Conservation (phyloP, 768 basidiomycete genomes). For the Royoungia palumana region DNA sequence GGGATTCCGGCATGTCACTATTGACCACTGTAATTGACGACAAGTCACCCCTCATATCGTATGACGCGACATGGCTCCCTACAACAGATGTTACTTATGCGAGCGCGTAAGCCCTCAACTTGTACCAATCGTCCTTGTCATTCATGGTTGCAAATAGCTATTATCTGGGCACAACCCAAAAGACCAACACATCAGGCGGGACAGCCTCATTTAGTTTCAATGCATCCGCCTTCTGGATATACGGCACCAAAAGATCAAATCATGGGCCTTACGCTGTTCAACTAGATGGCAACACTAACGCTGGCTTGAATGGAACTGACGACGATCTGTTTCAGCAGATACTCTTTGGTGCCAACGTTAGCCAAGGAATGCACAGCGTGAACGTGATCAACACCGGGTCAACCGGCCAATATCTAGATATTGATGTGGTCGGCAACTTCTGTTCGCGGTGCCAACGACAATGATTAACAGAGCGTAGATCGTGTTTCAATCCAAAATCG, state of each 20-base stretch:
- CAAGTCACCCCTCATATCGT: constrained; percentile 31
- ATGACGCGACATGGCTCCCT: constrained; percentile 23
- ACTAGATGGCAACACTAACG: constrained; percentile 35
- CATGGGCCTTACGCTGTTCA: constrained; percentile 46
- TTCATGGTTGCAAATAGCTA: constrained; percentile 25
- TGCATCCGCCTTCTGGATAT: constrained; percentile 46
- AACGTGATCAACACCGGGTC: constrained; percentile 23
- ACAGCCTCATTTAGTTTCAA: constrained; percentile 45
- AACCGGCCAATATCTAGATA: constrained; percentile 38
- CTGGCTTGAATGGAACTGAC: constrained; percentile 30
- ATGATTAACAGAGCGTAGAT: constrained; percentile 11
- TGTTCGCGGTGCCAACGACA: not conserved
- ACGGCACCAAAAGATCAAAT: constrained; percentile 46
- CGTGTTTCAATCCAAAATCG: constrained; percentile 29
- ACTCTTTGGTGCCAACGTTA: constrained; percentile 36
- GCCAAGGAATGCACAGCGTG: constrained; percentile 37
- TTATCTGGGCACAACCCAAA: constrained; percentile 38
- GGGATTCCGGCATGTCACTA: constrained; percentile 16
- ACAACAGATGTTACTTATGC: constrained; percentile 16
- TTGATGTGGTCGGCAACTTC: constrained; percentile 39
- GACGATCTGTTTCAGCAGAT: constrained; percentile 36
- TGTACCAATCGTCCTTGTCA: not conserved
- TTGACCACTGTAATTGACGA: constrained; percentile 26
- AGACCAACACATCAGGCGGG: constrained; percentile 31
- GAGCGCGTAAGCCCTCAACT: constrained; percentile 12